Base-by-base conservation (phyloP, 2,329 filamentous ascomycete genomes). In the Ophiosphaerella herpotricha region DNA sequence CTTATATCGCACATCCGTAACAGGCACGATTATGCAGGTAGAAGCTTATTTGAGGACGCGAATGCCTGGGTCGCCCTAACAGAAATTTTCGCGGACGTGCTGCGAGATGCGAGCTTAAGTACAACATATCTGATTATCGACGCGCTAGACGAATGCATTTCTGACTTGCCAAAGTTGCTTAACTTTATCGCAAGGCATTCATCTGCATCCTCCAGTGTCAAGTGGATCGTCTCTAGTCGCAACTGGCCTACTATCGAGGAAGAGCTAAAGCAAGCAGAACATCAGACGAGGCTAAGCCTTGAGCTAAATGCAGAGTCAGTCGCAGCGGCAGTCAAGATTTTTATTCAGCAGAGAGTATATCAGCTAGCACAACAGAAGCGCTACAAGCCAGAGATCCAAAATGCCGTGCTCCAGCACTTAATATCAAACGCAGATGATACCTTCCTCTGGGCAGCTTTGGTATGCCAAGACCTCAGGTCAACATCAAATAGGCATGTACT, bases 281-380 rank as follows among this genome's bases (percentile, higher is more conserved):
- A 41, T 21, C 31, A 29, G 9, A 11, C 11, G 11, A 29, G 26
- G 11, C 26, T 26, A 2, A 50, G 49, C 23, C 69, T 66, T 39
- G 55, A 79, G 42, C 54, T 75, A 14, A 41, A 41, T 47, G 33
- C 57, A 23, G 44, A 65, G 0, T 64, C 59, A 1, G 57, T 77
- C 7, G 66, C 67, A 1, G 18, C 43, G 0, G 74, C 75, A 16
- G 72, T 79, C 2, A 18, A 49, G 0, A 39, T 18, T 2, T 81
- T 75, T 31, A 78, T 79, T 40, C 7, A 64, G 0, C 35, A 60
- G 35, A 75, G 75, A 46, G 66, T 77, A 0, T 4, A 31, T 4
- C 5, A 66, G 6, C 48, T 79, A 13, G 52, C 43, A 4, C 18
- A 52, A 55, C 59, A 69, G 13, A 51, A 59, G 32, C 71, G 50